A percentile compares a stretch with the other conserved stretches of the same genome.
These are phyloP conservation scores for Cytospora paraplurivora DNA, from an alignment of 2,329 filamentous ascomycete species.

Conservation along the genomic window DNA sequence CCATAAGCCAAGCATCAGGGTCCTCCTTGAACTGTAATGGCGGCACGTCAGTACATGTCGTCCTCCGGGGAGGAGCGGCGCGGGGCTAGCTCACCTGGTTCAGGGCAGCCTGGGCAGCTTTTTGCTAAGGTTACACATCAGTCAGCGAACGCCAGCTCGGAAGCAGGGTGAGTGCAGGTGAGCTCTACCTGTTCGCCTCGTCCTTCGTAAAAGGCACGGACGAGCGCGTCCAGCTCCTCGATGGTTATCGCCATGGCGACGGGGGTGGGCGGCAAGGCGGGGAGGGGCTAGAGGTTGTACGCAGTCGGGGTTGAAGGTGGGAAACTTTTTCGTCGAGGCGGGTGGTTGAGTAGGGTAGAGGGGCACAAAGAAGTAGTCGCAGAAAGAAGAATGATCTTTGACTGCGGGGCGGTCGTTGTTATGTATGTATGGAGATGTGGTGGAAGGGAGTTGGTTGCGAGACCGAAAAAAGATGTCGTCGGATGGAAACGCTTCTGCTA, in stretches of 20 bases:
- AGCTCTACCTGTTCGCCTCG: conserved; percentile 82
- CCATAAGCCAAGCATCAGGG: conserved; percentile 94
- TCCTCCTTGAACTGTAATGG: conserved; percentile 89
- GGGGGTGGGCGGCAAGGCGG: conserved; percentile 33
- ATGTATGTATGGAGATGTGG: neutral
- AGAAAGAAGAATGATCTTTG: conserved; percentile 7
- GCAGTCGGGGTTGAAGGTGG: conserved; percentile 18
- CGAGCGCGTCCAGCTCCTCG: conserved; percentile 92
- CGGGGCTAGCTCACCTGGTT: conserved; percentile 71
- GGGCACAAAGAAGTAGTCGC: conserved; percentile 8
- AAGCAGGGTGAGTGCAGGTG: conserved; percentile 14
- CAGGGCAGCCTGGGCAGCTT: conserved; percentile 87
- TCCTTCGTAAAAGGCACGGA: conserved; percentile 96
- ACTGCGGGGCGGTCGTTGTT: conserved; percentile 13
- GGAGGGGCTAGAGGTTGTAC: conserved; percentile 23
- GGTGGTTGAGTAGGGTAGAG: conserved; percentile 7
- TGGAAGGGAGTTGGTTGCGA: conserved; percentile 13
- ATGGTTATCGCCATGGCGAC: conserved; percentile 69
- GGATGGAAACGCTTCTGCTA: conserved; percentile 17
- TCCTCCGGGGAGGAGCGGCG: conserved; percentile 15
- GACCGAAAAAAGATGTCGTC: conserved; percentile 23
- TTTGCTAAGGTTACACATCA: conserved; percentile 69
- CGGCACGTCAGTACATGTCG: conserved; percentile 34
- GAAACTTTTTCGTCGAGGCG: conserved; percentile 14
- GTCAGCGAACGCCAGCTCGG: conserved; percentile 39